phyloP scores from a whole-genome alignment of 2,329 filamentous ascomycete species.

The Ascochyta viciae-villosae region DNA sequence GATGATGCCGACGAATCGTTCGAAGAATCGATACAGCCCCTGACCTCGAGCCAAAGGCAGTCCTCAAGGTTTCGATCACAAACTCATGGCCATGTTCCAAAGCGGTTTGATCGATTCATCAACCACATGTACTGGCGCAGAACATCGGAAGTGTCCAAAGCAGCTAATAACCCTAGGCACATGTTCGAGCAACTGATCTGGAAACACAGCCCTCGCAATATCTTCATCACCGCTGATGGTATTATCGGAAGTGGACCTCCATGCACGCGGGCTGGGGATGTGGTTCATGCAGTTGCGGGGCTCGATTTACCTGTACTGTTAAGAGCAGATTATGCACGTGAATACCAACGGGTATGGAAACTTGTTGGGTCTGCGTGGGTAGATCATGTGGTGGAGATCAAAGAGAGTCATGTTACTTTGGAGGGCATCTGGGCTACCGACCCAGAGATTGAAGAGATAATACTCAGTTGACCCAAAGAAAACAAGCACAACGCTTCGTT shows the following conservation, averaged over 20 bases:
- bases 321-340: neutral
- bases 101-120: too few relatives aligned
- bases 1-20: too few relatives aligned
- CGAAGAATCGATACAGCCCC: too few relatives aligned
- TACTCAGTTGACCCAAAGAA: neutral
- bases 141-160: too few relatives aligned
- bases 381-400: neutral
- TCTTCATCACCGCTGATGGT: neutral
- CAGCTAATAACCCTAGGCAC: too few relatives aligned
- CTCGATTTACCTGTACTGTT: neutral
- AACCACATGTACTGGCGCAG: too few relatives aligned
- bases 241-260: neutral
- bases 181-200: neutral
- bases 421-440: neutral
- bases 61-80: too few relatives aligned
- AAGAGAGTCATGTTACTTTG: neutral
- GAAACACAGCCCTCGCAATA: neutral
- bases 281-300: neutral
- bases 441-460: neutral
- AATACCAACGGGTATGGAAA: neutral
- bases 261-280: neutral
- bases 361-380: neutral
- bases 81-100: too few relatives aligned
- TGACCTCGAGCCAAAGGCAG: too few relatives aligned
- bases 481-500: too few relatives aligned